Evolutionary conservation across 345 rosid species (phyloP).

Genomic region (Brassica carinata): DNA sequence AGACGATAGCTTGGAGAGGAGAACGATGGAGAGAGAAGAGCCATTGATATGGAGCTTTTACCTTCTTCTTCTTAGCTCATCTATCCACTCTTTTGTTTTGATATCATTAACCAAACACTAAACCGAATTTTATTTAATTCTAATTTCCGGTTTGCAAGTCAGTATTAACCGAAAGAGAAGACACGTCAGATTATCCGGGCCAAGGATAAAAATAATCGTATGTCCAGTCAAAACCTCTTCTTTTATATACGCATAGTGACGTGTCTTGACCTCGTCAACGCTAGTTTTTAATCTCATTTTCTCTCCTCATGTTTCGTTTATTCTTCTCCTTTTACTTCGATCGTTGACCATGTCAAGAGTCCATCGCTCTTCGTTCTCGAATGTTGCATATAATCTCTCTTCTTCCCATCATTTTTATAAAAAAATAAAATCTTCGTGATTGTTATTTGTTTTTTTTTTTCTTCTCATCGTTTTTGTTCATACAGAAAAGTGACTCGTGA

Average conservation of each 20-base stretch:
- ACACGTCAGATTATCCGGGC: constrained; percentile 11
- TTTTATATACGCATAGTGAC: neutral
- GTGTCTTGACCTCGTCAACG: constrained; percentile 8
- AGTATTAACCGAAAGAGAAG: neutral
- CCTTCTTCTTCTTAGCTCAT: constrained; percentile 34
- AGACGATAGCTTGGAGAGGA: constrained; percentile 34
- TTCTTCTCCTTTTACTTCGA: constrained; percentile 18
- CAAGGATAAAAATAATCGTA: neutral
- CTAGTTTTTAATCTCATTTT: constrained; percentile 35
- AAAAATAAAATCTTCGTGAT: neutral
- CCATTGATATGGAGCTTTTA: constrained; percentile 42
- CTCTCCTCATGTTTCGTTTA: constrained; percentile 16
- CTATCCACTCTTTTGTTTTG: constrained; percentile 38
- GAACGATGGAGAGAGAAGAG: constrained; percentile 49
- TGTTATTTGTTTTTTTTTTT: neutral
- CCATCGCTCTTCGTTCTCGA: neutral
- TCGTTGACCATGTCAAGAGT: constrained; percentile 24
- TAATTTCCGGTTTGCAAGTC: neutral
- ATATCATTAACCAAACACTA: neutral
- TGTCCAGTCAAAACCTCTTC: neutral
- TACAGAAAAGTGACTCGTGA: neutral
- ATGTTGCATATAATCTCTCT: neutral
- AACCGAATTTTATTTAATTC: neutral
- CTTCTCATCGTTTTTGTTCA: neutral
- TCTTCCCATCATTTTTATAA: neutral